Percentiles rank a stretch among this genome's conserved stretches.
phyloP scores from a whole-genome alignment of 1,284 basidiomycete species.

The Leccinum fallax region DNA sequence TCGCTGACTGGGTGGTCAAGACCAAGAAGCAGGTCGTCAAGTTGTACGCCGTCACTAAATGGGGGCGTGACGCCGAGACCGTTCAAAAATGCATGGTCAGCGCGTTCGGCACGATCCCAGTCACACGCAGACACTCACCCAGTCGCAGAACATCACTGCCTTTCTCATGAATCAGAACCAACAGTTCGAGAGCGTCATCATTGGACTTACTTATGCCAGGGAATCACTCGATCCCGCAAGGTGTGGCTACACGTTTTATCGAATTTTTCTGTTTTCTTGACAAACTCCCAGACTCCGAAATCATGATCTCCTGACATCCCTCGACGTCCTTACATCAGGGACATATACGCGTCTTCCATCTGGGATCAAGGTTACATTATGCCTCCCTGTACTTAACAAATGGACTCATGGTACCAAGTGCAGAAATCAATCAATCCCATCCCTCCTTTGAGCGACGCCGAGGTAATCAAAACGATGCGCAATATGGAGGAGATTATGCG shows the following conservation, averaged over 20 bases:
- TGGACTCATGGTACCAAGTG: conserved; percentile 22
- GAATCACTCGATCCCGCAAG: conserved; percentile 69
- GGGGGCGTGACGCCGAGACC: conserved; percentile 78
- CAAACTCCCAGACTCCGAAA: conserved; percentile 70
- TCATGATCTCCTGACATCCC: conserved; percentile 86
- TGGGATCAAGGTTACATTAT: conserved; percentile 64
- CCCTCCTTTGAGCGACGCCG: conserved; percentile 66
- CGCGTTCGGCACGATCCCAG: conserved; percentile 3
- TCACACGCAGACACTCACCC: conserved; percentile 6
- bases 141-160: conserved; percentile 72
- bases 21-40: conserved; percentile 90
- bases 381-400: conserved; percentile 16
- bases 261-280: conserved; percentile 1
- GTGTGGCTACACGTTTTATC: conserved; percentile 37
- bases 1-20: conserved; percentile 87
- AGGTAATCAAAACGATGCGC: conserved; percentile 65
- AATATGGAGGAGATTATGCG: conserved; percentile 79
- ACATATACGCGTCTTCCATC: conserved; percentile 80
- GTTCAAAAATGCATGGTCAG: conserved; percentile 84
- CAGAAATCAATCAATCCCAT: conserved; percentile 70
- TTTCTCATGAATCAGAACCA: conserved; percentile 84
- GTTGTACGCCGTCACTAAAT: conserved; percentile 82
- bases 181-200: conserved; percentile 76
- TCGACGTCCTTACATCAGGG: conserved; percentile 84
- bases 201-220: conserved; percentile 64